Conservation (phyloP, 495 filamentous ascomycete species). For the Massariosphaeria phaeospora region DNA sequence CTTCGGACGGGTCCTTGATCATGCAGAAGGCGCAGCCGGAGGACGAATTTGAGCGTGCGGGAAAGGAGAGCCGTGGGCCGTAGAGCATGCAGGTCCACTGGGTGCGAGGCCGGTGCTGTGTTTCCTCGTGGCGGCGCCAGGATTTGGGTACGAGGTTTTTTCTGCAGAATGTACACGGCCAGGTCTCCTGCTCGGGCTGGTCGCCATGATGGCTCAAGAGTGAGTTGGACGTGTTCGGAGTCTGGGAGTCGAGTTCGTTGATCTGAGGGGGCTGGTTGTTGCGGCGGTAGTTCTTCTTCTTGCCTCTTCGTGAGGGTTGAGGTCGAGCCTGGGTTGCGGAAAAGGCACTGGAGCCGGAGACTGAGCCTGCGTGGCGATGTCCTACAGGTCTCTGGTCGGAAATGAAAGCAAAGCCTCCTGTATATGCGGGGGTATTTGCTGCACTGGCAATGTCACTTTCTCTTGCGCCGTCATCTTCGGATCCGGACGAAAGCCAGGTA, state of each 20-base stretch:
- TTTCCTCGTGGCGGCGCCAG: constrained; percentile 36
- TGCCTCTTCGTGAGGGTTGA: constrained; percentile 19
- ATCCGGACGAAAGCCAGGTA: constrained; percentile 14
- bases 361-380: constrained; percentile 4
- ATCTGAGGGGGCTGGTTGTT: not conserved
- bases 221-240: not conserved
- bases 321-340: not conserved
- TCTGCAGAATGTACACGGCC: constrained; percentile 33
- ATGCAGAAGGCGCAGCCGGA: constrained; percentile 29
- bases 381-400: not conserved
- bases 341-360: constrained; percentile 23
- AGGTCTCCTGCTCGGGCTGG: constrained; percentile 18
- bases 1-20: constrained; percentile 16
- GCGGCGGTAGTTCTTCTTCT: constrained; percentile 32
- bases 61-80: constrained; percentile 23
- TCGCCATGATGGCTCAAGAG: not conserved
- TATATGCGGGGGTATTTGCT: constrained; percentile 1
- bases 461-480: constrained; percentile 22
- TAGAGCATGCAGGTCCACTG: constrained; percentile 34
- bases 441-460: constrained; percentile 24
- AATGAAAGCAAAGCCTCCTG: constrained; percentile 7
- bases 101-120: constrained; percentile 25
- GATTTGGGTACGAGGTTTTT: constrained; percentile 22
- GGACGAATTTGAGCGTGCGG: not conserved
- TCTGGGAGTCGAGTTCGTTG: not conserved